Percentiles rank a stretch among this genome's conserved stretches.
Evolutionary conservation across 2,329 filamentous ascomycete species (phyloP).

Genomic region (Venturia pyrina): DNA sequence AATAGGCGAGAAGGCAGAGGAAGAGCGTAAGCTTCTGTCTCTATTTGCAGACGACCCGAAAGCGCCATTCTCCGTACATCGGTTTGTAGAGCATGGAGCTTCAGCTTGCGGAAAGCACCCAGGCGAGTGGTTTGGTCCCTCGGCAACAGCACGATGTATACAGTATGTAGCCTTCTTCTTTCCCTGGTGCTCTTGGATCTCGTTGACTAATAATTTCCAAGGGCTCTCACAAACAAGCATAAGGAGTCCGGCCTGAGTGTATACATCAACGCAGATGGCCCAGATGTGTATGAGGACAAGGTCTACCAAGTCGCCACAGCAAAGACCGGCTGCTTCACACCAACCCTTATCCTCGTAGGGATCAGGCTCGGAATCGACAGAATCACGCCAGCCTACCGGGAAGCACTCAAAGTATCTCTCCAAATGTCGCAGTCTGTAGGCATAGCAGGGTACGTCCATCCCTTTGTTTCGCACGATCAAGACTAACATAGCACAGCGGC

Average conservation of each 20-base stretch:
- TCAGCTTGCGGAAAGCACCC: conserved; percentile 85
- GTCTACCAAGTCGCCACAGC: conserved; percentile 70
- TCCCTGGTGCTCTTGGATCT: neutral
- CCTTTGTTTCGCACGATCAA: neutral
- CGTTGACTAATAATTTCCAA: conserved; percentile 28
- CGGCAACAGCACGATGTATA: conserved; percentile 86
- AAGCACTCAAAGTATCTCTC: conserved; percentile 74
- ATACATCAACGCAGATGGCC: conserved; percentile 80
- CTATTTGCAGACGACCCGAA: conserved; percentile 79
- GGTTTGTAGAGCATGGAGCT: conserved; percentile 83
- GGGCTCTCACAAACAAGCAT: conserved; percentile 62
- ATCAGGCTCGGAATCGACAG: conserved; percentile 88
- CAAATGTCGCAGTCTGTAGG: conserved; percentile 90
- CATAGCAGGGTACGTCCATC: conserved; percentile 69
- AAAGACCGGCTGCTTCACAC: conserved; percentile 57
- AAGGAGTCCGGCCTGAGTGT: conserved; percentile 58
- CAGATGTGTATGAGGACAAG: conserved; percentile 86
- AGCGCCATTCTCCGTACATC: conserved; percentile 90
- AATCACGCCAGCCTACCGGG: conserved; percentile 89
- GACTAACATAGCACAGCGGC: conserved; percentile 46
- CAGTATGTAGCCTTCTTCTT: conserved; percentile 50
- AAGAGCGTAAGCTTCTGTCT: conserved; percentile 63
- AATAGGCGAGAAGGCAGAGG: conserved; percentile 43
- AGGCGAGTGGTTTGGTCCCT: conserved; percentile 98
- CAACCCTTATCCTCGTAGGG: conserved; percentile 80